Base-by-base conservation (phyloP, 179 eudicot species). In the Drosera spatulata region DNA sequence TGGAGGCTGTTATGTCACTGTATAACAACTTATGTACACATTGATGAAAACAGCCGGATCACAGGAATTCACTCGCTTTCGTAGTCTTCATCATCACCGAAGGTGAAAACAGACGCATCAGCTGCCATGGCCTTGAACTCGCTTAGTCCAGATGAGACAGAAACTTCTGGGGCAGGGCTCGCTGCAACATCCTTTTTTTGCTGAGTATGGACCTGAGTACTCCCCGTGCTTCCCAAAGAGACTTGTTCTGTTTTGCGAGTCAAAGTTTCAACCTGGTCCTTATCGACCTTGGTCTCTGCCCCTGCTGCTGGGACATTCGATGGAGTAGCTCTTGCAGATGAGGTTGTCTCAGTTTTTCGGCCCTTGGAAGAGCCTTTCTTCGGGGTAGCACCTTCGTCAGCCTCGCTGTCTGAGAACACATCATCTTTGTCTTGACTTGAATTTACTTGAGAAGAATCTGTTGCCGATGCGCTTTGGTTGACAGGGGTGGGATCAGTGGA, bases 81-180 rank as follows among this genome's bases (percentile, higher is more conserved):
- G 63, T 80, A 77, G 69, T 88, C 98, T 50, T 88, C 98, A 22
- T 91, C 98, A 48, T 88, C 98, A 45, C 98, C 98, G 58, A 93
- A 93, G 13, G 93, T 57, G 70, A 93, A 93, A 43, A 89, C 93
- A 57, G 99, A 93, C 38, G 96, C 96, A 79, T 93, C 99, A 54
- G 96, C 99, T 6, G 96, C 96, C 95, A 93, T 86, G 53, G 80
- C 95, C 79, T 93, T 93, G 69, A 93, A 93, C 15, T 88, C 93
- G 47, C 99, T 93, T 40, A 77, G 89, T 71, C 75, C 89, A 5
- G 51, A 79, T 0, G 84, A 57, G 58, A 54, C 70, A 39, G 82
- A 60, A 41, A 58, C 75, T 40, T 47, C 72, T 39, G 60, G 63
- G 14, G 69, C 47, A 0, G 75, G 37, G 42, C 63, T 69, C 39